These are phyloP conservation scores for Tetragonia tetragonoides DNA, from an alignment of 148 eudicot genomes.

Conservation along the genomic window DNA sequence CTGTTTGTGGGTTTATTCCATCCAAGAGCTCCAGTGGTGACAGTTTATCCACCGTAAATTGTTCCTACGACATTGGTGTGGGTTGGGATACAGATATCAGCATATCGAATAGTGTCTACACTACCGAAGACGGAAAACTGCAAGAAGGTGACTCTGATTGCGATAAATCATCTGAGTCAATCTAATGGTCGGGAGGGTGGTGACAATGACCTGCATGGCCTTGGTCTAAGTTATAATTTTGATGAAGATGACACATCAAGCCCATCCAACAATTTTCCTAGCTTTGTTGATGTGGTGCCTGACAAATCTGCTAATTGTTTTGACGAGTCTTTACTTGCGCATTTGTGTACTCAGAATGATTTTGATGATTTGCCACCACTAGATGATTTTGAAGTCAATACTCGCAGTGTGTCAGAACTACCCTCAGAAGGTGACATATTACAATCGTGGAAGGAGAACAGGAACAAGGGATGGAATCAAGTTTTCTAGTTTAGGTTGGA, in stretches of 20 bases:
- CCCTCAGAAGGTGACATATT: constrained; percentile 76
- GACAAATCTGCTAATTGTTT: constrained; percentile 21
- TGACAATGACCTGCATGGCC: neutral
- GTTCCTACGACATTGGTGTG: neutral
- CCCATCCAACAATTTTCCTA: constrained; percentile 4
- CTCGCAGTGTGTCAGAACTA: constrained; percentile 20
- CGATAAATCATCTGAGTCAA: neutral
- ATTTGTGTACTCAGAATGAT: constrained; percentile 11
- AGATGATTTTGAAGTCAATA: constrained; percentile 18
- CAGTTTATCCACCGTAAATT: neutral
- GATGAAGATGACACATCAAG: constrained; percentile 21
- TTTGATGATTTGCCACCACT: constrained; percentile 25
- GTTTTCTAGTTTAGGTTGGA: neutral
- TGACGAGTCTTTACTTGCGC: constrained; percentile 20
- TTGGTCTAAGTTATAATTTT: constrained; percentile 18
- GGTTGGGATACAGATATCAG: neutral
- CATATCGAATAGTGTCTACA: neutral
- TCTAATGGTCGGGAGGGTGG: neutral
- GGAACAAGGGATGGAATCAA: constrained; percentile 31
- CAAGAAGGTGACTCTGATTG: constrained; percentile 16
- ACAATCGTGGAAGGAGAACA: constrained; percentile 61
- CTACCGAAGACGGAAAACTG: neutral
- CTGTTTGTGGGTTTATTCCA: constrained; percentile 32
- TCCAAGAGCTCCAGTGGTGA: neutral
- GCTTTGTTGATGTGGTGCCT: constrained; percentile 17